phyloP scores from a whole-genome alignment of 2,329 filamentous ascomycete species.

The Mycosphaerella sp. region DNA sequence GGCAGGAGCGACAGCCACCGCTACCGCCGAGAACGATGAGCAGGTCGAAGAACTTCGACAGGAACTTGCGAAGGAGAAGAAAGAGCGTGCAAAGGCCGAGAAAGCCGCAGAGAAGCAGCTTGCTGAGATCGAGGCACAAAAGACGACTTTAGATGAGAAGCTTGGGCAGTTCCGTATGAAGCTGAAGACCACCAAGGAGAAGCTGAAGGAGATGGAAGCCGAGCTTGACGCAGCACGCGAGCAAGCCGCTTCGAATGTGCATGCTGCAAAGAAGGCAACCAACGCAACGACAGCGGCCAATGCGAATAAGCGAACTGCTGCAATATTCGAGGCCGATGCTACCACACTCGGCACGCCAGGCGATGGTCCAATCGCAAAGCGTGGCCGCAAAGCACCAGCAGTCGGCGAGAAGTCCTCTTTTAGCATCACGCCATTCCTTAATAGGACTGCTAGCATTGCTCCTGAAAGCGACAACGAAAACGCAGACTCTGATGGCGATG shows the following conservation, averaged over 20 bases:
- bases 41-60: slow-evolving; percentile 45
- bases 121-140: slow-evolving; percentile 56
- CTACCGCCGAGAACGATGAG: slow-evolving; percentile 37
- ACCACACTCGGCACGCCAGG: slow-evolving; percentile 46
- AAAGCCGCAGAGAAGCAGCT: slow-evolving; percentile 51
- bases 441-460: slow-evolving; percentile 60
- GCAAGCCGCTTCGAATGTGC: slow-evolving; percentile 31
- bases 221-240: slow-evolving; percentile 43
- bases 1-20: slow-evolving; percentile 37
- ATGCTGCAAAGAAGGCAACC: slow-evolving; percentile 34
- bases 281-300: slow-evolving; percentile 30
- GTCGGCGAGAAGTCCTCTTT: slow-evolving; percentile 85
- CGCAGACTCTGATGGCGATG: slow-evolving; percentile 23
- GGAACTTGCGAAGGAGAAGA: slow-evolving; percentile 48
- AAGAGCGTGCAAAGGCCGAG: slow-evolving; percentile 48
- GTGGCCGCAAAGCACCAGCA: slow-evolving; percentile 46
- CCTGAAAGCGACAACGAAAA: slow-evolving; percentile 36
- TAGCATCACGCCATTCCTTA: slow-evolving; percentile 90
- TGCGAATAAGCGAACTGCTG: slow-evolving; percentile 39
- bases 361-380: slow-evolving; percentile 43
- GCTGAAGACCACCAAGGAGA: slow-evolving; percentile 62
- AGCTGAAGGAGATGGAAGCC: slow-evolving; percentile 60
- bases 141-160: slow-evolving; percentile 62
- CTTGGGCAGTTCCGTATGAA: slow-evolving; percentile 64
- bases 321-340: slow-evolving; percentile 43